Evolutionary conservation across 768 basidiomycete genomes (phyloP).

Genomic region (Lactarius hatsudake): DNA sequence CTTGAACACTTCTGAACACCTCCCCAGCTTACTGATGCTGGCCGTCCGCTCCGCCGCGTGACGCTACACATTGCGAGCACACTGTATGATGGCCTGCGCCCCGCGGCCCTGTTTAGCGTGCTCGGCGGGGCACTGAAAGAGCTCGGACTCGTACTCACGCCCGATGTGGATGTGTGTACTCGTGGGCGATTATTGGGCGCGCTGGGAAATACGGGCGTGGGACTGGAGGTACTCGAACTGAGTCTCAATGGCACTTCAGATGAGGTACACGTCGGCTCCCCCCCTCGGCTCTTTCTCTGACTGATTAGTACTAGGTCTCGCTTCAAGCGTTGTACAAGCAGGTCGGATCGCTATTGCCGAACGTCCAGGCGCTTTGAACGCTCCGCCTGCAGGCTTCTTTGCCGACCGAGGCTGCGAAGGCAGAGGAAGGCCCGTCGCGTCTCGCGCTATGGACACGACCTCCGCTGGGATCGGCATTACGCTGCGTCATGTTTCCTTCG

Average conservation of each 20-base stretch:
- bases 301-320: conserved; percentile 1
- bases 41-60: conserved; percentile 31
- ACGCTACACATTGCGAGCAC: conserved; percentile 33
- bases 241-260: conserved; percentile 31
- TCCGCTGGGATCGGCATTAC: conserved; percentile 29
- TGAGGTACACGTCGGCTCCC: conserved; percentile 29
- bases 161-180: conserved; percentile 34
- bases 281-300: not conserved
- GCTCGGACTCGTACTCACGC: conserved; percentile 24
- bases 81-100: conserved; percentile 37
- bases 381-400: conserved; percentile 38
- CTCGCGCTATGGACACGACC: conserved; percentile 32
- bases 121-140: conserved; percentile 28
- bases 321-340: conserved; percentile 34
- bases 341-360: conserved; percentile 30
- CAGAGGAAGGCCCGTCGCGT: conserved; percentile 35
- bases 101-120: conserved; percentile 32
- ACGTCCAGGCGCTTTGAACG: conserved; percentile 31
- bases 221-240: conserved; percentile 32
- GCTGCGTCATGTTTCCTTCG: conserved; percentile 32
- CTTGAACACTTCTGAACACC: no score
- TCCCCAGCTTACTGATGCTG: no score
- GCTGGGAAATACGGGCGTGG: conserved; percentile 32
- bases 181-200: conserved; percentile 35
- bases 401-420: conserved; percentile 38